Conservation (phyloP, 345 rosid species). For the Citropsis articulata region DNA sequence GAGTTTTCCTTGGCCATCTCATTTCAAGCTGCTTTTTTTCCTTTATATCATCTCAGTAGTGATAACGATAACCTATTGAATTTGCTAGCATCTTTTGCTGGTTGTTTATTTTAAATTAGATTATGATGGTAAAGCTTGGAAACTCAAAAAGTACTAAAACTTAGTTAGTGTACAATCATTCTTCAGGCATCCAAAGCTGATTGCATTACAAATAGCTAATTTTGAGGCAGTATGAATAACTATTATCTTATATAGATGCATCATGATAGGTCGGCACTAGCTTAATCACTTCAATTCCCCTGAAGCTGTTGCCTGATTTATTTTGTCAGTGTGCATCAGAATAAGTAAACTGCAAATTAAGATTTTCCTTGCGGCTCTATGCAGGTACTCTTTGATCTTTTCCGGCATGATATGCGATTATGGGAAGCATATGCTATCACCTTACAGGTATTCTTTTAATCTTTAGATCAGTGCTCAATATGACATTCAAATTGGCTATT, state of each 20-base stretch:
- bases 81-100: conserved; percentile 1
- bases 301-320: neutral
- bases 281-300: neutral
- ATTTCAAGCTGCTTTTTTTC: neutral
- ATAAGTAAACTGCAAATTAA: neutral
- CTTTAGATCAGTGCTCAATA: neutral
- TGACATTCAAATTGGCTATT: neutral
- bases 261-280: neutral
- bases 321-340: neutral
- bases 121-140: neutral
- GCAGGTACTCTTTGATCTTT: conserved; percentile 90
- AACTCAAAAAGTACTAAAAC: neutral
- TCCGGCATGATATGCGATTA: conserved; percentile 64
- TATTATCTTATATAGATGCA: neutral
- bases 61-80: neutral
- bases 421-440: conserved; percentile 87
- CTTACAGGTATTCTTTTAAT: conserved; percentile 49
- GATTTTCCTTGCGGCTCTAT: conserved; percentile 6
- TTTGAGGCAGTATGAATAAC: neutral
- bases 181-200: neutral
- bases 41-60: neutral
- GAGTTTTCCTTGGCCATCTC: neutral
- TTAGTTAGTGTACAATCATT: neutral
- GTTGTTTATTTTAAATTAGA: neutral
- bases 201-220: neutral